Evolutionary conservation across 2,329 filamentous ascomycete genomes (phyloP), one percentile per base, ranked within the genome.

Genomic region (Colletotrichum eleusines): DNA sequence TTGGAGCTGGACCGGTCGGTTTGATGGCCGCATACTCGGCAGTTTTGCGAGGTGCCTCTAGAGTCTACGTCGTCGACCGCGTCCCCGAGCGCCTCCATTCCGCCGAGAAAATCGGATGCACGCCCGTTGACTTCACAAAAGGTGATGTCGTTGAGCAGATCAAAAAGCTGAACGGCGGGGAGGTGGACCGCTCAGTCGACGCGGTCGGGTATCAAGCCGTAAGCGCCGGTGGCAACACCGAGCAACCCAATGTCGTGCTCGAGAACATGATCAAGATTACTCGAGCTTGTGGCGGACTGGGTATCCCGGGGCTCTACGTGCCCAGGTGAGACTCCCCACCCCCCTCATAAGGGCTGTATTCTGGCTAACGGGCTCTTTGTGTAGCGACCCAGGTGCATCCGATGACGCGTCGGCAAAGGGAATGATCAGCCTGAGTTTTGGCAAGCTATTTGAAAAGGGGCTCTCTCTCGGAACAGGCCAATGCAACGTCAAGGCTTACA

Each of bases 401-500:
- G 89, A 92, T 71, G 84, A 84, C 63, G 85, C 88, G 53, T 83
- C 85, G 23, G 87, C 84, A n/a, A 89, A 90, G 74, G 90, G 90
- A 0, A 87, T 90, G 83, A 87, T 92, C 64, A 81, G 88, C 72
- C 81, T 91, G 35, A 89, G 86, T 64, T 92, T 92, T 74, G 89
- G 90, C 66, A 92, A 92, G 77, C 81, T 92, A 0, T 92, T 92
- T 74, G 89, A 92, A 74, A 92, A 92, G 84, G 89, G 89, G 1
- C 81, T 91, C 6, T 84, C 84, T 2, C 80, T 92, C 2, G 86
- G 87, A 12, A 90, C 88, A 3, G 89, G 89, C 0, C 89, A 91
- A 76, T 91, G 89, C 80, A 92, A 92, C 72, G 89, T 92, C 74
- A 92, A 91, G 79, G 82, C 86, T 0, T 92, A 92, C 78, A 92